Conservation (phyloP, 495 filamentous ascomycete species). For the Articulospora tetracladia region DNA sequence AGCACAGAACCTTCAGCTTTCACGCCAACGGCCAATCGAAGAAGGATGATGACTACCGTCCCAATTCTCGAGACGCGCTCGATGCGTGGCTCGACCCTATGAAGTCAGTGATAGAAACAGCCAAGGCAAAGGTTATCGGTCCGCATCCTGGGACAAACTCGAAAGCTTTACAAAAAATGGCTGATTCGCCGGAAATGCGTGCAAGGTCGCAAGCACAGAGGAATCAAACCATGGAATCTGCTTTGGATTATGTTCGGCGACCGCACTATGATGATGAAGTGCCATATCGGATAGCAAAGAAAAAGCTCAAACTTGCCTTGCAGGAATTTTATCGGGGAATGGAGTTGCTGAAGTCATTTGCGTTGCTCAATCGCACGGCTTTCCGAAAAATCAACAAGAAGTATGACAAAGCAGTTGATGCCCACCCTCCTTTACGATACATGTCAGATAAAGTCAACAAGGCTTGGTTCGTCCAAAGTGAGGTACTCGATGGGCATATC, state of each 20-base stretch:
- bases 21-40: conserved; percentile 9
- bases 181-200: conserved; percentile 15
- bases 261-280: conserved; percentile 48
- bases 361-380: conserved; percentile 83
- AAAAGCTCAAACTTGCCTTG: conserved; percentile 82
- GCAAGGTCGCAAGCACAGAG: conserved; percentile 4
- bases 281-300: conserved; percentile 79
- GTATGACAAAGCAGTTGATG: conserved; percentile 84
- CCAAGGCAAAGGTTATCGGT: conserved; percentile 18
- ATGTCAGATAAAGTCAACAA: conserved; percentile 92
- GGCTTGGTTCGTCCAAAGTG: conserved; percentile 86
- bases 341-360: conserved; percentile 87
- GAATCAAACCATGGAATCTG: conserved; percentile 23
- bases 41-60: conserved; percentile 12
- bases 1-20: conserved; percentile 5
- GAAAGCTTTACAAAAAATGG: conserved; percentile 20
- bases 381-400: conserved; percentile 99
- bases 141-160: conserved; percentile 21
- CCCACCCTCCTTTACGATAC: conserved; percentile 70
- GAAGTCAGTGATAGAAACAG: conserved; percentile 14
- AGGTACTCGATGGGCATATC: conserved; percentile 73
- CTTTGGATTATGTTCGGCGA: conserved; percentile 59
- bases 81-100: conserved; percentile 22
- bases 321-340: conserved; percentile 91
- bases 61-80: conserved; percentile 17